A percentile compares a stretch with the other conserved stretches of the same genome.
These are phyloP conservation scores for Lepiota brunneoincarnata DNA, from an alignment of 768 basidiomycete species.

Conservation along the genomic window DNA sequence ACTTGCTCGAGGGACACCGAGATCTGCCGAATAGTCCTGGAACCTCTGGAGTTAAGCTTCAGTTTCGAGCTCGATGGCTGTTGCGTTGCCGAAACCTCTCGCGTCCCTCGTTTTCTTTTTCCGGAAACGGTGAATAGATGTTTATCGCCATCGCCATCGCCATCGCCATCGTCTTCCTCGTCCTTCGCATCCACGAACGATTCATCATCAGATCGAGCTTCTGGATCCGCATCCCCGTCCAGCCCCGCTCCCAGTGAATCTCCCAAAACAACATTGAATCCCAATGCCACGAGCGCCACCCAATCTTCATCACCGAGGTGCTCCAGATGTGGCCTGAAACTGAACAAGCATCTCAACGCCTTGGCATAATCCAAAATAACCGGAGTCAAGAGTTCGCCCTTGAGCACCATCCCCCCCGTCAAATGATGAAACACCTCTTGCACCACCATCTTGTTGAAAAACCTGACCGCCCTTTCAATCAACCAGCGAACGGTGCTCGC, in stretches of 20 bases:
- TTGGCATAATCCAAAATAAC: constrained; percentile 83
- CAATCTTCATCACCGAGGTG: constrained; percentile 64
- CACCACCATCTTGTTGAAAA: constrained; percentile 53
- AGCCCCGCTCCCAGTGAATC: constrained; percentile 43
- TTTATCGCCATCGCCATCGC: constrained; percentile 23
- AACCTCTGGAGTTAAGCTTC: constrained; percentile 20
- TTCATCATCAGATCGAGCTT: constrained; percentile 25
- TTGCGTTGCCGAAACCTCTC: constrained; percentile 18
- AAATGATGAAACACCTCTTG: constrained; percentile 65
- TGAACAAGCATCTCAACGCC: constrained; percentile 61
- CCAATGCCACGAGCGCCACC: constrained; percentile 64
- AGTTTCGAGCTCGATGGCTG: constrained; percentile 15
- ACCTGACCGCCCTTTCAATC: constrained; percentile 56
- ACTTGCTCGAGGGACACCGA: constrained; percentile 57
- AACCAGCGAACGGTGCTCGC: constrained; percentile 72
- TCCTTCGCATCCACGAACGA: constrained; percentile 33
- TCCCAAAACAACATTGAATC: constrained; percentile 76
- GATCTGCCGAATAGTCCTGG: constrained; percentile 17
- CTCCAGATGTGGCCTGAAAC: constrained; percentile 75
- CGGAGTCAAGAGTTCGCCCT: constrained; percentile 52
- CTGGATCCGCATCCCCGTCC: constrained; percentile 28
- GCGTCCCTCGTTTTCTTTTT: constrained; percentile 38
- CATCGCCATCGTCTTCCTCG: constrained; percentile 29
- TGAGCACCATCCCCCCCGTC: constrained; percentile 51
- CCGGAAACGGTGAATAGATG: constrained; percentile 20